phyloP scores from a whole-genome alignment of 192 early-diverging fungal species.

The Podila minutissima region DNA sequence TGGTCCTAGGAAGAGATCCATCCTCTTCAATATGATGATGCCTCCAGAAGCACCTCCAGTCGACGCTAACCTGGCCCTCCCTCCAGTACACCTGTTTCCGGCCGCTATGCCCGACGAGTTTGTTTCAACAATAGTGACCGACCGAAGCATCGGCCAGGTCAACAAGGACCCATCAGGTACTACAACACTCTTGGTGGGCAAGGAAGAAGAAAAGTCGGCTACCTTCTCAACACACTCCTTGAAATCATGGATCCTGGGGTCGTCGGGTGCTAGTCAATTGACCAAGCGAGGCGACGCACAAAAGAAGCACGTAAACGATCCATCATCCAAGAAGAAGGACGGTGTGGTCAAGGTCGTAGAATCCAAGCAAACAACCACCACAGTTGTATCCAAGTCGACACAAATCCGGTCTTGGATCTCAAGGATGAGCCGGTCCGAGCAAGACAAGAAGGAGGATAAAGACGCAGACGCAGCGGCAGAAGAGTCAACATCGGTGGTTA shows the following conservation, averaged over 20 bases:
- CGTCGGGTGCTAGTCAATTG: not conserved
- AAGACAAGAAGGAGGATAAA: not conserved
- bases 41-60: constrained; percentile 32
- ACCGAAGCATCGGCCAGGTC: constrained; percentile 1
- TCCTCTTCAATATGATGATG: constrained; percentile 38
- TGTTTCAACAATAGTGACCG: not conserved
- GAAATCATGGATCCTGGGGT: not conserved
- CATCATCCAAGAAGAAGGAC: not conserved
- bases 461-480: not conserved
- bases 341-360: constrained; percentile 4
- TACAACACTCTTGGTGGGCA: not conserved
- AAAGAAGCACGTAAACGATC: not conserved
- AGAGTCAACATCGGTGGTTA: constrained; percentile 1
- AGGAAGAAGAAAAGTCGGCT: not conserved
- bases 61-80: constrained; percentile 15
- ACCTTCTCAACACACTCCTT: not conserved
- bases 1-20: constrained; percentile 36
- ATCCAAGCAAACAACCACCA: constrained; percentile 4
- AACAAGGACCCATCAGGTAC: not conserved
- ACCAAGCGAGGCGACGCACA: constrained; percentile 7
- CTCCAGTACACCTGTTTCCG: constrained; percentile 19
- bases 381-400: constrained; percentile 15
- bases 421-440: constrained; percentile 8
- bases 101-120: constrained; percentile 1
- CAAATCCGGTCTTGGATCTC: constrained; percentile 28